Evolutionary conservation across 495 filamentous ascomycete species (phyloP).

Genomic region (Xylaria grammica): DNA sequence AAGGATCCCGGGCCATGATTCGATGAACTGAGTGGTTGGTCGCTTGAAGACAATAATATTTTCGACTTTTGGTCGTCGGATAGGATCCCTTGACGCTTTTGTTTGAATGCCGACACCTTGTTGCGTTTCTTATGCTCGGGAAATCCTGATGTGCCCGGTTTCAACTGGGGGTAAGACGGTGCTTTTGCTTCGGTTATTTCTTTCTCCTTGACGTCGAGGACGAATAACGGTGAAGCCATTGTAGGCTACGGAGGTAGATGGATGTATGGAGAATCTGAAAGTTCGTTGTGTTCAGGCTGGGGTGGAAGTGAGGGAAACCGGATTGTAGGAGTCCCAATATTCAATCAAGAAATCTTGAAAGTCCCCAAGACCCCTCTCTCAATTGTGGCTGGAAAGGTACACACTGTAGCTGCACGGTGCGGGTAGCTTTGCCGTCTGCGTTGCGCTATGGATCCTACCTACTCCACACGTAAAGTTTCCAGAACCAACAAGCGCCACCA

Average conservation of each 20-base stretch:
- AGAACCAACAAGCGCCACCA: constrained; percentile 5
- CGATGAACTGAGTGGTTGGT: constrained; percentile 14
- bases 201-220: constrained; percentile 83
- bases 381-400: constrained; percentile 2
- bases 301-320: background rate
- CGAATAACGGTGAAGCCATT: constrained; percentile 55
- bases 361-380: background rate
- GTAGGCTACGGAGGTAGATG: background rate
- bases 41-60: constrained; percentile 18
- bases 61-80: constrained; percentile 22
- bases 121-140: constrained; percentile 81
- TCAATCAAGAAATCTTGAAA: background rate
- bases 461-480: background rate
- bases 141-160: constrained; percentile 72
- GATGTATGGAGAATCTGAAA: background rate
- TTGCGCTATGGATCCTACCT: too few relatives aligned
- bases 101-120: constrained; percentile 77
- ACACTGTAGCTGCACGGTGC: background rate
- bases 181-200: constrained; percentile 56
- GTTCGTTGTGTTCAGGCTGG: background rate
- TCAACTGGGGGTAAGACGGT: constrained; percentile 68
- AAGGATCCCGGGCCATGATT: background rate
- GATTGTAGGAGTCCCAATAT: background rate
- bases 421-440: too few relatives aligned
- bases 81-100: constrained; percentile 53